phyloP scores from a whole-genome alignment of 108 stramenopile genomes.

The Nitzschia sp. region DNA sequence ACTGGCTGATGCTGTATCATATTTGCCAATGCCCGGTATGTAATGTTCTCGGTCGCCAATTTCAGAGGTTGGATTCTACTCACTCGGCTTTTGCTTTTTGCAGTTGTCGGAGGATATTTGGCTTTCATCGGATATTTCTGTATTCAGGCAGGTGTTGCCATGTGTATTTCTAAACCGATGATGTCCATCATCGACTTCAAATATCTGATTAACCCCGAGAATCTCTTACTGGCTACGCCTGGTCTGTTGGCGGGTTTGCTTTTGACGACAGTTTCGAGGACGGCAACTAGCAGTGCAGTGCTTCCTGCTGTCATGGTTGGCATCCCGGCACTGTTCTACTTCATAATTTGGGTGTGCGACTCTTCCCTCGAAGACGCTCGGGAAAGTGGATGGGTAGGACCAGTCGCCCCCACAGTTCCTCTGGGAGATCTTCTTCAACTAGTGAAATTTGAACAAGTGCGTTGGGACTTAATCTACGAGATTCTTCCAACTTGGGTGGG shows the following conservation, averaged over 20 bases:
- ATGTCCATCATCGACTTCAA: conserved; percentile 72
- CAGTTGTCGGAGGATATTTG: conserved; percentile 69
- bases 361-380: conserved; percentile 62
- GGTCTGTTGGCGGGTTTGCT: conserved; percentile 78
- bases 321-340: conserved; percentile 86
- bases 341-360: conserved; percentile 45
- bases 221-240: conserved; percentile 71
- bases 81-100: background rate
- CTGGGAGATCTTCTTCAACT: conserved; percentile 63
- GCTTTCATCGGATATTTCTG: conserved; percentile 98
- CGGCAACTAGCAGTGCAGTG: conserved; percentile 52
- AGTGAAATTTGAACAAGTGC: conserved; percentile 65
- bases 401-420: conserved; percentile 67
- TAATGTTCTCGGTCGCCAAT: background rate
- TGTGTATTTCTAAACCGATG: conserved; percentile 79
- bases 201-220: conserved; percentile 45
- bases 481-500: conserved; percentile 84
- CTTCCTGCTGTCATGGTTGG: conserved; percentile 82
- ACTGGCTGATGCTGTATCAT: conserved; percentile 89
- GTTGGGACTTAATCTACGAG: conserved; percentile 70
- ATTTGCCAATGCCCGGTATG: conserved; percentile 91
- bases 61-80: background rate
- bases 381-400: conserved; percentile 80
- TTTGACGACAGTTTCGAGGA: conserved; percentile 62
- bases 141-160: conserved; percentile 80